A percentile compares a stretch with the other conserved stretches of the same genome.
These are phyloP conservation scores for Hypoxylon rubiginosum DNA, from an alignment of 2,329 filamentous ascomycete species.

Conservation along the genomic window DNA sequence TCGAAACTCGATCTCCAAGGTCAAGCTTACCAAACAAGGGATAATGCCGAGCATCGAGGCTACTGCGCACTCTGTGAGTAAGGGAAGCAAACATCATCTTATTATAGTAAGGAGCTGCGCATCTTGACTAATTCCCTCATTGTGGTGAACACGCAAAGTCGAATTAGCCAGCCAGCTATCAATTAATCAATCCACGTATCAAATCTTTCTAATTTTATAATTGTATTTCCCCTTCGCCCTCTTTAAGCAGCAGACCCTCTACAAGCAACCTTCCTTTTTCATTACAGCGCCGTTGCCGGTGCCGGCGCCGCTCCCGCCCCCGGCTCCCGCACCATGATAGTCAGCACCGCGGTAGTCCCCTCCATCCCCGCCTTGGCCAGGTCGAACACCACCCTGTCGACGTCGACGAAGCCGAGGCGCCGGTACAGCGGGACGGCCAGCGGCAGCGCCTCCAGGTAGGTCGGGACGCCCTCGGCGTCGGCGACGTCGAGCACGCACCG, in stretches of 20 bases:
- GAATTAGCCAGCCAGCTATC: no score
- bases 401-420: slow-evolving; percentile 39
- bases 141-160: no score
- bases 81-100: not conserved
- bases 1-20: not conserved
- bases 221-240: not conserved
- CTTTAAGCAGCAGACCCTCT: not conserved
- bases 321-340: slow-evolving; percentile 44
- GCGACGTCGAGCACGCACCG: slow-evolving; percentile 42
- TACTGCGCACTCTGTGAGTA: not conserved
- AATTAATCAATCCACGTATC: no score
- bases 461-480: slow-evolving; percentile 41
- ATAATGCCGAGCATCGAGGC: not conserved
- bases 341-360: slow-evolving; percentile 28
- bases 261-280: not conserved
- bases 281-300: not conserved
- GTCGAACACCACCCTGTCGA: slow-evolving; percentile 44
- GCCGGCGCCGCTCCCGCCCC: not conserved
- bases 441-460: slow-evolving; percentile 45
- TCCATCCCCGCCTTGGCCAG: slow-evolving; percentile 20
- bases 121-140: no score
- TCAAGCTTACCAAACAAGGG: not conserved
- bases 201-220: no score
- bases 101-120: not conserved
- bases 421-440: slow-evolving; percentile 43